A percentile compares a stretch with the other conserved stretches of the same genome.
phyloP scores from a whole-genome alignment of 2,329 filamentous ascomycete species.

The Fusarium globosum region DNA sequence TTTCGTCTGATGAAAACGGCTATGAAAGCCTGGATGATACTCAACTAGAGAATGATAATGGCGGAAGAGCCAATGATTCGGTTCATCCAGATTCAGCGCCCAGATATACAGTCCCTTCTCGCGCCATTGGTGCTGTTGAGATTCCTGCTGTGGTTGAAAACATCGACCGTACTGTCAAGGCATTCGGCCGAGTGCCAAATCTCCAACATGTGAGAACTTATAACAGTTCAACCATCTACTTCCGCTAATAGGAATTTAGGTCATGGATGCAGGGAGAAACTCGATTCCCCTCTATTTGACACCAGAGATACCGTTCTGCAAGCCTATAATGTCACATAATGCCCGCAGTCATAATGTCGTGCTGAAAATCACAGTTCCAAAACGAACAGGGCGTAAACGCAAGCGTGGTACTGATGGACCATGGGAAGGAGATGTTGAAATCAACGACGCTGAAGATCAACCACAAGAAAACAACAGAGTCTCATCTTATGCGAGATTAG shows the following conservation, averaged over 20 bases:
- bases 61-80: neutral
- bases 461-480: conserved; percentile 43
- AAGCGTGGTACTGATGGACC: conserved; percentile 80
- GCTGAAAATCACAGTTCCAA: conserved; percentile 87
- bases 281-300: conserved; percentile 79
- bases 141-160: conserved; percentile 58
- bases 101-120: conserved; percentile 50
- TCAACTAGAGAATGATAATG: conserved; percentile 17
- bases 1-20: conserved; percentile 36
- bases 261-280: conserved; percentile 60
- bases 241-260: conserved; percentile 49
- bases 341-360: conserved; percentile 84
- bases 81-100: conserved; percentile 45
- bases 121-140: conserved; percentile 55
- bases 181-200: conserved; percentile 54
- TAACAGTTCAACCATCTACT: neutral
- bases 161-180: conserved; percentile 55
- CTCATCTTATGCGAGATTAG: conserved; percentile 59
- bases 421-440: conserved; percentile 62
- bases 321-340: conserved; percentile 81
- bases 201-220: conserved; percentile 52
- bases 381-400: conserved; percentile 84
- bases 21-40: conserved; percentile 37
- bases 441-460: conserved; percentile 41
- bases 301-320: conserved; percentile 81